phyloP scores from a whole-genome alignment of 805 yeast genomes.

The Saccharomycopsis selenospora region DNA sequence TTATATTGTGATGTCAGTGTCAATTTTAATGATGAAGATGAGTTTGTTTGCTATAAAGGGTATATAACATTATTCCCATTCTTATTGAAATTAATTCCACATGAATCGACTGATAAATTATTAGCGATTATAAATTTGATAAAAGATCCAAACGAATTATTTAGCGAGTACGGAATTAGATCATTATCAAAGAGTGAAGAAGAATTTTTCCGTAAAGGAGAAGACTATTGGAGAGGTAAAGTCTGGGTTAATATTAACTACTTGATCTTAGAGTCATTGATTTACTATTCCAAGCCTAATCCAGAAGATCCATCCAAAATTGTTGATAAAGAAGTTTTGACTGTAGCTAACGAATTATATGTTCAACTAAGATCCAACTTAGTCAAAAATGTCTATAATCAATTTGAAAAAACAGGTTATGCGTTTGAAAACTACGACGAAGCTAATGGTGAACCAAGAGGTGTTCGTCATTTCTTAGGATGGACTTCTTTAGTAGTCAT shows the following conservation, averaged over 20 bases:
- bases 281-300: conserved; percentile 40
- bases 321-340: conserved; percentile 29
- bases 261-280: conserved; percentile 62
- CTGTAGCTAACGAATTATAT: conserved; percentile 45
- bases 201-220: conserved; percentile 59
- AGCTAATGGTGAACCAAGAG: conserved; percentile 61
- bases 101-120: conserved; percentile 32
- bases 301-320: conserved; percentile 27
- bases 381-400: conserved; percentile 57
- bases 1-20: conserved; percentile 81
- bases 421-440: conserved; percentile 92
- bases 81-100: conserved; percentile 55
- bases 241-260: conserved; percentile 92
- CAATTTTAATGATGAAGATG: conserved; percentile 62
- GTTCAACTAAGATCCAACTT: conserved; percentile 53
- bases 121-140: conserved; percentile 47
- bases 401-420: conserved; percentile 70
- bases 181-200: conserved; percentile 65
- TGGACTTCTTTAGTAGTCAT: conserved; percentile 83
- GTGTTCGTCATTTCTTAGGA: conserved; percentile 87
- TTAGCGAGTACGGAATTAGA: conserved; percentile 74
- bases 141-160: conserved; percentile 63
- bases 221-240: conserved; percentile 94
- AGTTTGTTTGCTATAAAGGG: conserved; percentile 79
- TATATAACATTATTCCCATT: conserved; percentile 85